A percentile compares a stretch with the other conserved stretches of the same genome.
These are phyloP conservation scores for Phytopythium mirpurense DNA, from an alignment of 352 stramenopile genomes.

Conservation along the genomic window DNA sequence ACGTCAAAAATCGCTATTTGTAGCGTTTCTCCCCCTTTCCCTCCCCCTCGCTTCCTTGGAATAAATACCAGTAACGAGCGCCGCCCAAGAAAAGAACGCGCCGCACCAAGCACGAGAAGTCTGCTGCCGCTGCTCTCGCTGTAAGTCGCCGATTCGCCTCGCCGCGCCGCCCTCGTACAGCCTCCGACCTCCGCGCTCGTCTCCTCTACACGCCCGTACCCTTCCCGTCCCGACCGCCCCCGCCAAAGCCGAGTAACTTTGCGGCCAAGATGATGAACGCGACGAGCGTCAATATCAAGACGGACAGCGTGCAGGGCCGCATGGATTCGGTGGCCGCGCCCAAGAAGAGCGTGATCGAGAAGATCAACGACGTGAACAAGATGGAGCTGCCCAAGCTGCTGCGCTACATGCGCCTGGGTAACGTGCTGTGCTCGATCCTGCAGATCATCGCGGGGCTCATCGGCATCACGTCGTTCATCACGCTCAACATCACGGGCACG, in stretches of 20 bases:
- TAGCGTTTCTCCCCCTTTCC: neutral
- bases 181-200: neutral
- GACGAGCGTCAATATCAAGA: slow-evolving; percentile 73
- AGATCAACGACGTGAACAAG: slow-evolving; percentile 87
- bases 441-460: slow-evolving; percentile 79
- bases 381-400: slow-evolving; percentile 87
- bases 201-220: neutral
- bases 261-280: slow-evolving; percentile 58
- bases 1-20: neutral
- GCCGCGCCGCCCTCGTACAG: neutral
- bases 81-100: neutral
- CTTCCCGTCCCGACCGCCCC: neutral
- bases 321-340: slow-evolving; percentile 40
- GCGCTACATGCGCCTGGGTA: slow-evolving; percentile 82
- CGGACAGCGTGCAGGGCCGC: slow-evolving; percentile 58
- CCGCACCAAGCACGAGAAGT: neutral
- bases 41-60: neutral
- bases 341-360: slow-evolving; percentile 71
- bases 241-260: slow-evolving; percentile 8
- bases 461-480: slow-evolving; percentile 85
- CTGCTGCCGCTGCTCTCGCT: neutral
- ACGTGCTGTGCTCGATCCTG: slow-evolving; percentile 78
- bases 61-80: too few relatives aligned
- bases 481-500: slow-evolving; percentile 86
- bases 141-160: neutral